These are phyloP conservation scores for Stachybotrys elegans DNA, from an alignment of 2,329 filamentous ascomycete genomes.

Conservation along the genomic window DNA sequence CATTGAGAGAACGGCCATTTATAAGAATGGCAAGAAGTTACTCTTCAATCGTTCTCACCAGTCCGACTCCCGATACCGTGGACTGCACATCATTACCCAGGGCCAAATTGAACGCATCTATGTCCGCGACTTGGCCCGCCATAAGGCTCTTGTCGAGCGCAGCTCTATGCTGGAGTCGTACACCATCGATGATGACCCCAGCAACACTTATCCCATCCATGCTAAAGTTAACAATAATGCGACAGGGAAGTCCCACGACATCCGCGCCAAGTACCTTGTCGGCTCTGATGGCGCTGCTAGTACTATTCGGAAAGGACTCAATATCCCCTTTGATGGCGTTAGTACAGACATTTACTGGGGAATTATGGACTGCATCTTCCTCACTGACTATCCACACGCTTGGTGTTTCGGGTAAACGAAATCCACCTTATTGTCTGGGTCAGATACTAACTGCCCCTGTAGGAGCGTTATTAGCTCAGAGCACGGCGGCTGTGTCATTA, in stretches of 20 bases:
- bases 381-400: conserved; percentile 22
- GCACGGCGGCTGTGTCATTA: conserved; percentile 25
- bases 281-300: conserved; percentile 26
- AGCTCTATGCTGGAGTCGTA: conserved; percentile 15
- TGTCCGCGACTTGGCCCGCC: conserved; percentile 26
- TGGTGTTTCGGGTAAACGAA: conserved; percentile 21
- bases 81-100: conserved; percentile 2
- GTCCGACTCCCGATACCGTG: conserved; percentile 26
- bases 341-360: conserved; percentile 28
- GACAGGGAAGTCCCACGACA: conserved; percentile 15
- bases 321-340: conserved; percentile 25
- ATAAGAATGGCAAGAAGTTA: conserved; percentile 22
- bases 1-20: conserved; percentile 22
- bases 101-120: conserved; percentile 25
- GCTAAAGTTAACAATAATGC: conserved; percentile 13
- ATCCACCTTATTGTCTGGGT: neutral
- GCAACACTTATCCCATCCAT: conserved; percentile 11
- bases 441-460: no score
- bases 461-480: conserved; percentile 17
- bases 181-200: conserved; percentile 4
- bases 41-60: conserved; percentile 19
- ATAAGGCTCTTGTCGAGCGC: conserved; percentile 24
- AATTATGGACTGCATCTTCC: conserved; percentile 23
- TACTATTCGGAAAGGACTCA: conserved; percentile 19
- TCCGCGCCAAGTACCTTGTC: conserved; percentile 25